Evolutionary conservation across 331 rosid species (phyloP), one percentile per base, ranked within the genome.

Genomic region (Rhamnella rubrinervis): DNA sequence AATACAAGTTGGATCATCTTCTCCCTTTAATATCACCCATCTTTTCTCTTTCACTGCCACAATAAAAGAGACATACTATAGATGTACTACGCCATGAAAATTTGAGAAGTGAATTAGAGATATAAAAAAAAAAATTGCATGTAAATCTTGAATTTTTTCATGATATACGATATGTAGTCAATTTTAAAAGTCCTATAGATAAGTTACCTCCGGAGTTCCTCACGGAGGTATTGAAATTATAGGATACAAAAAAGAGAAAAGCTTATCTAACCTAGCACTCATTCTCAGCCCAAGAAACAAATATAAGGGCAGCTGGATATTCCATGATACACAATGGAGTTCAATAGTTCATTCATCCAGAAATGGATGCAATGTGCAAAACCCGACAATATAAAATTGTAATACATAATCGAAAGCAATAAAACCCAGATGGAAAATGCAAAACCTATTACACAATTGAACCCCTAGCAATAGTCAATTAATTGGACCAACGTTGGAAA

Each of bases 21-120:
- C 99, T 39, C 92, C 92, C 87, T 87, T 89, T 74, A 95, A 91
- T 23, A 83, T 20, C 77, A 87, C 96, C 99, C 99, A 95, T 77
- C 99, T 89, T 79, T 95, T 91, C 81, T 95, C 97, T 80, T 95
- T 95, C 93, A 87, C 99, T 91, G 25, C 60, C 58, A 76, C 70
- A 71, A 64, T 66, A 75, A 66, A n/a, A 23, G 65, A 31, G 13
- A 47, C 6, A 38, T 23, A 63, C 20, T 1, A 51, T 60, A 84
- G 75, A 28, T 18, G 26, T 19, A 72, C 50, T 49, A 26, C 13
- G 55, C 7, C 59, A 26, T 15, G 76, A 41, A 59, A 26, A 58
- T 58, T 52, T 56, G 41, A 21, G 62, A 62, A 16, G 13, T 12
- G n/a, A 40, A 35, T 17, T 62, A 25, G 55, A 59, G 15, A 44